Evolutionary conservation across 441 rosid species (phyloP), one percentile per base, ranked within the genome.

Genomic region (Dalechampia spathulata): DNA sequence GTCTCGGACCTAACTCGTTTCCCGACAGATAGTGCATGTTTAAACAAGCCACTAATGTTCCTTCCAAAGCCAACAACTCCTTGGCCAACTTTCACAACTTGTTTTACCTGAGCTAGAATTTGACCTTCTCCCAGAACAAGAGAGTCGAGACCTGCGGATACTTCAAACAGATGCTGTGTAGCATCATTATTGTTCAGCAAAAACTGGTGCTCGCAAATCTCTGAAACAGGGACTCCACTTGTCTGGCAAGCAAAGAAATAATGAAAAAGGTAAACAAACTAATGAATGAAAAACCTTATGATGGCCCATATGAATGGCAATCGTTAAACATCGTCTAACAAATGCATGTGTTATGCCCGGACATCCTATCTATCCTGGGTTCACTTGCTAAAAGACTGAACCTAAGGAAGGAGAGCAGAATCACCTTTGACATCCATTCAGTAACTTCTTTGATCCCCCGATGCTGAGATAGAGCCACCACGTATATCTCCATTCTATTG

Each of bases 401-500:
- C 20, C 17, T 9, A 46, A 21, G 15, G 14, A 9, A 41, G 48
- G 17, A 61, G 3, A 60, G 13, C 12, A 27, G 42, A 72, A 21
- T 55, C 43, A 90, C 98, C 98, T 92, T 92, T 34, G 95, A 86
- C 98, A 92, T 86, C 98, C 98, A 92, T 58, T 86, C 96, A 30
- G 98, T 89, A 14, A 92, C 98, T 78, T 92, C 98, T 70, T 83
- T 89, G 67, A 89, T 96, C 37, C 97, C 99, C 51, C 99, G 96
- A 50, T 86, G 90, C 71, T 85, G 97, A 54, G 99, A 92, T 6
- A 92, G 68, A 46, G 99, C 97, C 41, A 92, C 81, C 50, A 86
- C 97, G 73, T 92, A 92, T 56, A 92, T 85, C 78, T 92, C 99
- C 97, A 87, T 86, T 41, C 99, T 75, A 75, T 92, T 89, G 66